A percentile compares a stretch with the other conserved stretches of the same genome.
phyloP scores from a whole-genome alignment of 305 asterid genomes.

The Fraxinus paxiana region DNA sequence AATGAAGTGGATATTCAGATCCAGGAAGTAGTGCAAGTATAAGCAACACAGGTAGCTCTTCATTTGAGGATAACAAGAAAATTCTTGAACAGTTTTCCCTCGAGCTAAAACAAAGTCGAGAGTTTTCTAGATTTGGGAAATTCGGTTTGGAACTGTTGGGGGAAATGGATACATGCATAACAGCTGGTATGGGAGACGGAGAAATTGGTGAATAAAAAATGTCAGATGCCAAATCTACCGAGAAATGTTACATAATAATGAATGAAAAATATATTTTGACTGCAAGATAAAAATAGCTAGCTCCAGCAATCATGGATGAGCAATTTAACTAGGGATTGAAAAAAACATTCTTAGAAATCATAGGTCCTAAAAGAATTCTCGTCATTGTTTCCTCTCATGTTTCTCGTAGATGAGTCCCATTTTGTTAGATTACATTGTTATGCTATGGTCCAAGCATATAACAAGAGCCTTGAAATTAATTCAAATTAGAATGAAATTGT shows the following conservation, averaged over 20 bases:
- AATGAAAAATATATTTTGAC: background rate
- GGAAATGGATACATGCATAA: background rate
- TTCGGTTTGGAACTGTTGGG: background rate
- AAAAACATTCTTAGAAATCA: background rate
- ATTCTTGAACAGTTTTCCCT: background rate
- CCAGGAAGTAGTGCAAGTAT: conserved; percentile 42
- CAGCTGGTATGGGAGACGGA: background rate
- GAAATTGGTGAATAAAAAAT: no score
- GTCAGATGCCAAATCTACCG: background rate
- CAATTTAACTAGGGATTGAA: background rate
- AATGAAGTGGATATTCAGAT: conserved; percentile 58
- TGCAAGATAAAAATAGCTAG: background rate
- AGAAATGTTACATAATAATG: background rate
- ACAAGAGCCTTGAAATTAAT: background rate
- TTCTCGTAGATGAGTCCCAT: background rate
- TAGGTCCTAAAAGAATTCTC: background rate
- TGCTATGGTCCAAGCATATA: background rate
- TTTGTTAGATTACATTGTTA: background rate
- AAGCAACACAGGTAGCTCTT: background rate
- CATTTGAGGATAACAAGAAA: background rate
- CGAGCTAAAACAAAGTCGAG: background rate
- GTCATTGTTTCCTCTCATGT: background rate
- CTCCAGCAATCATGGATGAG: background rate
- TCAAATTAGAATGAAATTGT: background rate
- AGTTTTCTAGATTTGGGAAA: background rate